Percentiles rank a stretch among this genome's conserved stretches.
Evolutionary conservation across 1,139 yeast species (phyloP).

Genomic region (Geotrichum australiense): DNA sequence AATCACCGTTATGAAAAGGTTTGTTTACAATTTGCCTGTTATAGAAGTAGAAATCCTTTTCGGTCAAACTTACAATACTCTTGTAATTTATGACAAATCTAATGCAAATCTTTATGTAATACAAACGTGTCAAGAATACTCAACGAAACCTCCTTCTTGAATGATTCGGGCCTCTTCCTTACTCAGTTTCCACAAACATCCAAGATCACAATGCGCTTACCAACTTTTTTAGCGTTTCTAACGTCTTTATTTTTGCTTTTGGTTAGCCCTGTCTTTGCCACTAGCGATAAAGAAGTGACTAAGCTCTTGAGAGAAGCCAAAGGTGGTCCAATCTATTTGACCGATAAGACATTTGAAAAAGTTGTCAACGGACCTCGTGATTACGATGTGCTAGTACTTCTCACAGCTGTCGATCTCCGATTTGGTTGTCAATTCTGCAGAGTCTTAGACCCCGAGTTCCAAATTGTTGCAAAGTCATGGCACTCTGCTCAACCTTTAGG

Average conservation of each 20-base stretch:
- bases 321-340: slow-evolving; percentile 34
- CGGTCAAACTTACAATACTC: no score
- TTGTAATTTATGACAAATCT: no score
- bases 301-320: slow-evolving; percentile 15
- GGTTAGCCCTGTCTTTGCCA: slow-evolving; percentile 43
- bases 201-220: slow-evolving; percentile 7
- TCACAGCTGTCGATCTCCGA: slow-evolving; percentile 68
- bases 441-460: slow-evolving; percentile 61
- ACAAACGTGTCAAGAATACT: no score
- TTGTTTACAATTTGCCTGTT: no score
- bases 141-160: no score
- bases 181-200: no score
- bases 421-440: slow-evolving; percentile 74
- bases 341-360: slow-evolving; percentile 53
- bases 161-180: no score
- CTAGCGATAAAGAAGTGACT: slow-evolving; percentile 8
- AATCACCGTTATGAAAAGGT: no score
- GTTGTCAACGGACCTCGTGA: slow-evolving; percentile 65
- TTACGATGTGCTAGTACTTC: slow-evolving; percentile 53
- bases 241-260: slow-evolving; percentile 64
- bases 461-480: slow-evolving; percentile 58
- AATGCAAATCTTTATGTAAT: no score
- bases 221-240: slow-evolving; percentile 43
- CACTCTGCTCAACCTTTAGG: slow-evolving; percentile 38
- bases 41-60: no score